Evolutionary conservation across 2,329 filamentous ascomycete species (phyloP), one percentile per base, ranked within the genome.

Genomic region (Fusarium coffeatum): DNA sequence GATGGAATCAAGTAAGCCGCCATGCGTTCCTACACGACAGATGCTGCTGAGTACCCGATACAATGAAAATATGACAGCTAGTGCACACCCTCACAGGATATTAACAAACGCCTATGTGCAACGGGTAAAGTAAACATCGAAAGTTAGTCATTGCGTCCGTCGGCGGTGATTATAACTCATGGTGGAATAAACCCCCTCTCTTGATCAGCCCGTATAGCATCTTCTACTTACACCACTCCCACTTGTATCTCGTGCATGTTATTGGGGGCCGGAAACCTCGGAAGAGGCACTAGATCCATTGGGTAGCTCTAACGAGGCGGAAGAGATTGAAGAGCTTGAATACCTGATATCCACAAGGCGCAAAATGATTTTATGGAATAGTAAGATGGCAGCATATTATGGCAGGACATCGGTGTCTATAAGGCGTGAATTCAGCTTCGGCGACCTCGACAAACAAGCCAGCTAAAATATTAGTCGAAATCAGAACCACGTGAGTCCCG

Each of bases 191-290:
- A 15, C 28, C 8, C 23, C 23, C 47, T 32, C 18, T 30, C 30
- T 66, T 25, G 11, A 45, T 32, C 37, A 46, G 30, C 32, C 22
- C 20, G 30, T 43, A 51, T 8, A 23, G 15, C 18, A 55, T 37
- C 47, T 34, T 59, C 11, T 13, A 32, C 42, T 65, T 43, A 23
- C 53, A 48, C 28, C 15, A 20, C 37, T 25, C 20, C 28, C 18
- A 20, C 27, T 32, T 42, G 47, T 32, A 25, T 32, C 18, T 42
- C 28, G 10, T 43, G 43, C 30, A 16, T 37, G 59, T 18, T 37
- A 48, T 20, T 43, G 12, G 23, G 34, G 46, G 9, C 53, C 67
- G 68, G 68, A 61, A 71, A 49, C 53, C 59, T 57, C 68, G 68
- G 68, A 55, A 57, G 55, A n/a, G 51, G 45, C 51, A 9, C 23